A percentile compares a stretch with the other conserved stretches of the same genome.
phyloP scores from a whole-genome alignment of 1,284 basidiomycete genomes.

The Fomitiporia mediterranea region DNA sequence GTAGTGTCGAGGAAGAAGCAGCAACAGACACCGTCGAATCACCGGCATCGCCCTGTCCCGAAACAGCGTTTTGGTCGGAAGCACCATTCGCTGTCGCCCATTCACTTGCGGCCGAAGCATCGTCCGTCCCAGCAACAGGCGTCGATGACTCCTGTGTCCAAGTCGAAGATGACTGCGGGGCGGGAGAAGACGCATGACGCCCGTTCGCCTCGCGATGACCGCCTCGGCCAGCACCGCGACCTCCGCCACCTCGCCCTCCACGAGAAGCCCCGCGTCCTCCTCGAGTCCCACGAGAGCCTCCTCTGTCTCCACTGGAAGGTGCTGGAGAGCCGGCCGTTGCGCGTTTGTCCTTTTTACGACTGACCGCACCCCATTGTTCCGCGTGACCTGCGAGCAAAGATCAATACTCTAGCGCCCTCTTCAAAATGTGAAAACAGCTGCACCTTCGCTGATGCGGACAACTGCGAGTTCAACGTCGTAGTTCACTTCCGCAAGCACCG shows the following conservation, averaged over 20 bases:
- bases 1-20: neutral
- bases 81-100: slow-evolving; percentile 18
- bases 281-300: slow-evolving; percentile 58
- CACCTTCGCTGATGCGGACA: slow-evolving; percentile 77
- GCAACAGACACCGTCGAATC: neutral
- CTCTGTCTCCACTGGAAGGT: slow-evolving; percentile 36
- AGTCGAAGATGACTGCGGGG: slow-evolving; percentile 22
- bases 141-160: slow-evolving; percentile 24
- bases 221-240: slow-evolving; percentile 49
- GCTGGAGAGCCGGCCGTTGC: slow-evolving; percentile 26
- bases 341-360: slow-evolving; percentile 86
- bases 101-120: slow-evolving; percentile 18
- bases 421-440: slow-evolving; percentile 11
- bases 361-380: slow-evolving; percentile 83
- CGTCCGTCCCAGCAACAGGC: neutral
- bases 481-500: slow-evolving; percentile 64
- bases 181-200: slow-evolving; percentile 29
- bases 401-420: too few species aligned
- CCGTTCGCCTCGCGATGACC: slow-evolving; percentile 50
- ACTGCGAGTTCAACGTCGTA: slow-evolving; percentile 77
- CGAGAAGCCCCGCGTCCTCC: slow-evolving; percentile 64
- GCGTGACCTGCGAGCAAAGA: slow-evolving; percentile 53
- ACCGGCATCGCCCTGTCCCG: slow-evolving; percentile 13
- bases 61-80: slow-evolving; percentile 20
- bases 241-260: slow-evolving; percentile 48